phyloP scores from a whole-genome alignment of 129 eudicot species.

The Lactuca saligna region DNA sequence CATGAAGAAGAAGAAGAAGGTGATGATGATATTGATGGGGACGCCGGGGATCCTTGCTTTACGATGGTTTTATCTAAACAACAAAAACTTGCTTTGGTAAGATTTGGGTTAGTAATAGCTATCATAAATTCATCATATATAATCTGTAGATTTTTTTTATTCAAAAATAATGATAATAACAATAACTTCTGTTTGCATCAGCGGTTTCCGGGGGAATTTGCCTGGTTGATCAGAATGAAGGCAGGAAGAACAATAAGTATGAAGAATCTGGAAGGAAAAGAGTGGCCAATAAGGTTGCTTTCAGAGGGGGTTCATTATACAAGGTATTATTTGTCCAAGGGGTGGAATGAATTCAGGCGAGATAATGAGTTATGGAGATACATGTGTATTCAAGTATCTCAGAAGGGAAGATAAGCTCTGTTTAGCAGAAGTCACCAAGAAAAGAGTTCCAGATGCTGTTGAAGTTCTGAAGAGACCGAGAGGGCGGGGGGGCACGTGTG shows the following conservation, averaged over 20 bases:
- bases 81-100: no score
- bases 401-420: background rate
- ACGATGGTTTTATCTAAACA: no score
- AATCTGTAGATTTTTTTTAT: no score
- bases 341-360: constrained; percentile 4
- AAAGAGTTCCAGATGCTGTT: background rate
- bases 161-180: no score
- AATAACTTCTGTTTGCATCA: background rate
- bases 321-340: background rate
- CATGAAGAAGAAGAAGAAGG: no score
- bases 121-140: background rate
- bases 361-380: constrained; percentile 17
- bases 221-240: background rate
- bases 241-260: background rate
- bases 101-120: background rate
- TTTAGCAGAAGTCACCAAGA: background rate
- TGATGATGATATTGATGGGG: no score
- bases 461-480: background rate
- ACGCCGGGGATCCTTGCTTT: no score
- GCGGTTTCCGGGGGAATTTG: constrained; percentile 9
- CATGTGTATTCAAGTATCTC: constrained; percentile 2
- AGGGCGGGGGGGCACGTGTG: background rate
- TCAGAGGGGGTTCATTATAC: background rate
- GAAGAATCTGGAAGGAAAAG: background rate
- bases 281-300: background rate